These are phyloP conservation scores for Fagus crenata DNA, from an alignment of 306 rosid species.

Conservation along the genomic window DNA sequence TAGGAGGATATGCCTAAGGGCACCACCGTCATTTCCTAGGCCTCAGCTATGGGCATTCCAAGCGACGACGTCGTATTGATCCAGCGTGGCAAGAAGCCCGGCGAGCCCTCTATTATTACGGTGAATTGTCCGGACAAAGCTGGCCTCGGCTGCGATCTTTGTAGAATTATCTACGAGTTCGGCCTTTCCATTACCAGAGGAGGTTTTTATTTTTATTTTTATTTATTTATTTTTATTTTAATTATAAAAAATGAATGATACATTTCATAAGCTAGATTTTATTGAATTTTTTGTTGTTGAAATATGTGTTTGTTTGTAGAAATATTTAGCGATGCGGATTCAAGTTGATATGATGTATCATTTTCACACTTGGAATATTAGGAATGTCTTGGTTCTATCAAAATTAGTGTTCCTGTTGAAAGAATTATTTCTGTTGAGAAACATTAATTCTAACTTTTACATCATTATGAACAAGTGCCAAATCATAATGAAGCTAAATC, in stretches of 20 bases:
- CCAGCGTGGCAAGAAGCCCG: constrained; percentile 37
- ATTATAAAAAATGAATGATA: too few species aligned
- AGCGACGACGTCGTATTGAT: constrained; percentile 68
- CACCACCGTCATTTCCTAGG: neutral
- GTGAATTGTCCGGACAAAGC: constrained; percentile 84
- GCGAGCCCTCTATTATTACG: constrained; percentile 58
- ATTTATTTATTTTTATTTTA: neutral
- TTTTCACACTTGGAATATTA: neutral
- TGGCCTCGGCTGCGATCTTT: constrained; percentile 85
- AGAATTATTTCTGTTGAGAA: too few species aligned
- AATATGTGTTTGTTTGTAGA: too few species aligned
- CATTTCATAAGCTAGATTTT: too few species aligned
- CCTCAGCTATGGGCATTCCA: constrained; percentile 57
- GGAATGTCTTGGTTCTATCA: neutral
- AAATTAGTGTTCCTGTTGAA: neutral
- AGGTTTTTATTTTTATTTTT: constrained; percentile 41
- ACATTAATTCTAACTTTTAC: too few species aligned
- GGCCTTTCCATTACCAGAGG: constrained; percentile 65
- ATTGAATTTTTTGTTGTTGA: too few species aligned
- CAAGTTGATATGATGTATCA: too few species aligned
- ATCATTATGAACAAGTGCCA: too few species aligned
- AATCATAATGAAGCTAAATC: too few species aligned
- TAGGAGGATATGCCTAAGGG: too few species aligned
- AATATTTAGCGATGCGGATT: too few species aligned
- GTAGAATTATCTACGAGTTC: constrained; percentile 62